Conservation (phyloP, 768 basidiomycete genomes). For the Psilocybe subaeruginosa region DNA sequence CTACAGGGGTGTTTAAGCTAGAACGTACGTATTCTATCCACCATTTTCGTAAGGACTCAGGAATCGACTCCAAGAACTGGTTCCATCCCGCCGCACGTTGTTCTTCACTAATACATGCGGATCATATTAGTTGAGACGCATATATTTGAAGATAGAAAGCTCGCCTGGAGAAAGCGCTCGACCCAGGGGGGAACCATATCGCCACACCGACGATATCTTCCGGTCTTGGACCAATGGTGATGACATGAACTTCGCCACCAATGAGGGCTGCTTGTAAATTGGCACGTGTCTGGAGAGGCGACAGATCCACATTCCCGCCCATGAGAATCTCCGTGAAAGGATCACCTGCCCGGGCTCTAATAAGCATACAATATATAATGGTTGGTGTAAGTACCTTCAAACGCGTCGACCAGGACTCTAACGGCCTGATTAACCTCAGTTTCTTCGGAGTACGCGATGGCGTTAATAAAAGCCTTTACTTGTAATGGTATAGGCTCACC, state of each 20-base stretch:
- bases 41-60: slow-evolving; percentile 26
- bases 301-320: slow-evolving; percentile 23
- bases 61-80: slow-evolving; percentile 24
- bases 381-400: slow-evolving; percentile 7
- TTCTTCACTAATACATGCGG: slow-evolving; percentile 20
- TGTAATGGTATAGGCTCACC: background rate
- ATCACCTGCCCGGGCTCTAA: slow-evolving; percentile 7
- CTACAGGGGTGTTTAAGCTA: background rate
- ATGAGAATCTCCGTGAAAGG: slow-evolving; percentile 20
- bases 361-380: background rate
- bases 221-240: slow-evolving; percentile 21
- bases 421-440: slow-evolving; percentile 12
- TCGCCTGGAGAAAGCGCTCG: slow-evolving; percentile 25
- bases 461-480: background rate
- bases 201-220: slow-evolving; percentile 33
- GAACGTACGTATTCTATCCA: slow-evolving; percentile 29
- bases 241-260: slow-evolving; percentile 30
- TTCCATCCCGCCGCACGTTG: slow-evolving; percentile 30
- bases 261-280: slow-evolving; percentile 24
- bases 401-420: slow-evolving; percentile 12
- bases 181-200: slow-evolving; percentile 34
- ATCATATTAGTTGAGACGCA: no score
- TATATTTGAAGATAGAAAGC: background rate
- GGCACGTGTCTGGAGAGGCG: slow-evolving; percentile 16
- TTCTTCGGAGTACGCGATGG: background rate